Evolutionary conservation across 768 basidiomycete genomes (phyloP).

Genomic region (Xerocomellus amylosporus): DNA sequence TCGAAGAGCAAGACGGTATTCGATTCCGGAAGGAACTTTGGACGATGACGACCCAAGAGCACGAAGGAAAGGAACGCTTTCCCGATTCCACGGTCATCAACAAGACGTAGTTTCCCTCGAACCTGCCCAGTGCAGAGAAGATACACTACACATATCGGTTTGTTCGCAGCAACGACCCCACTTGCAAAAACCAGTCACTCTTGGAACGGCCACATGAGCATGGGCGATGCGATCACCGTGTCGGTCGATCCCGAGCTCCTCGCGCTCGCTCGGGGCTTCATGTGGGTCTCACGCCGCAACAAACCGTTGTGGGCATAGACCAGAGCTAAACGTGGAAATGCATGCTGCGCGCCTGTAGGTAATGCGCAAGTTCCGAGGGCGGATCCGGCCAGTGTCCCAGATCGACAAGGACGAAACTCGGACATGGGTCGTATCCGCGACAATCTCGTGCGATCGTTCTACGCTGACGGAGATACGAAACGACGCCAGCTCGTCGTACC

Average conservation of each 20-base stretch:
- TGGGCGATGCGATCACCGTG: constrained; percentile 81
- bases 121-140: constrained; percentile 39
- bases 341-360: constrained; percentile 42
- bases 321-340: constrained; percentile 57
- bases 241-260: constrained; percentile 87
- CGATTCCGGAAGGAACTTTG: constrained; percentile 90
- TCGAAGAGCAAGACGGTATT: constrained; percentile 84
- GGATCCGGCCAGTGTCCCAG: constrained; percentile 53
- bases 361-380: constrained; percentile 15
- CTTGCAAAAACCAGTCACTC: constrained; percentile 33
- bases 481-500: constrained; percentile 79
- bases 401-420: constrained; percentile 93
- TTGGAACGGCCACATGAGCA: constrained; percentile 75
- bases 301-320: constrained; percentile 79
- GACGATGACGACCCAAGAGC: constrained; percentile 79
- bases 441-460: constrained; percentile 88
- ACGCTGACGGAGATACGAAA: constrained; percentile 65
- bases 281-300: constrained; percentile 65
- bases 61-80: constrained; percentile 81
- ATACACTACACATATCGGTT: constrained; percentile 86
- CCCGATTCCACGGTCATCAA: constrained; percentile 78
- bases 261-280: constrained; percentile 80
- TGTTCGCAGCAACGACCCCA: constrained; percentile 31
- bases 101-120: constrained; percentile 32
- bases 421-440: constrained; percentile 88